These are phyloP conservation scores for Zygotorulaspora danielsina DNA, from an alignment of 805 yeast species.

Conservation along the genomic window DNA sequence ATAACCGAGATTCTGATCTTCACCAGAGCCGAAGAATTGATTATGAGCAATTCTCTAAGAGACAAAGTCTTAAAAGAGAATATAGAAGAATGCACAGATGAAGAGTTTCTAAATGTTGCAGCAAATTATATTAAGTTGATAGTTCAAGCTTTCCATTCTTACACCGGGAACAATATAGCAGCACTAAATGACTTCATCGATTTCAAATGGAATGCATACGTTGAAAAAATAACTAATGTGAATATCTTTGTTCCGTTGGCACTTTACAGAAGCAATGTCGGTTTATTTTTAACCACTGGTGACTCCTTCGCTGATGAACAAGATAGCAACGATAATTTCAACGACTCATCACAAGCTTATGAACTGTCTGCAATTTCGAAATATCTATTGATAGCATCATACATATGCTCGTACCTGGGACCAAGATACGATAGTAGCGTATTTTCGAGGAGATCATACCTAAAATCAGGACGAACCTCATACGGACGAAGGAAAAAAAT, in stretches of 20 bases:
- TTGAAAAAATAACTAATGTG: conserved; percentile 16
- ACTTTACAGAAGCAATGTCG: conserved; percentile 32
- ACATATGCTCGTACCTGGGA: conserved; percentile 73
- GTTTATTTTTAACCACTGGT: conserved; percentile 33
- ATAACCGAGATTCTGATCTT: conserved; percentile 21
- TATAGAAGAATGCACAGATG: conserved; percentile 16
- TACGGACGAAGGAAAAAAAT: conserved; percentile 42
- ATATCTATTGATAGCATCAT: conserved; percentile 74
- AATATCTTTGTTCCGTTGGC: conserved; percentile 26
- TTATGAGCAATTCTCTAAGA: conserved; percentile 12
- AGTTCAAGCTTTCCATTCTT: conserved; percentile 31
- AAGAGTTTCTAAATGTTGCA: conserved; percentile 16
- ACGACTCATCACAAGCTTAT: conserved; percentile 22
- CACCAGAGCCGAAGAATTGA: conserved; percentile 18
- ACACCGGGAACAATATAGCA: conserved; percentile 32
- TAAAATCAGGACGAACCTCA: conserved; percentile 44
- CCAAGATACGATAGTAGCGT: conserved; percentile 62
- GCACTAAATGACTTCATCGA: conserved; percentile 30
- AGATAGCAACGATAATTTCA: conserved; percentile 11
- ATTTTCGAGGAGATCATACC: conserved; percentile 51
- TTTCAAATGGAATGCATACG: conserved; percentile 31
- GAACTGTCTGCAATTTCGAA: conserved; percentile 61
- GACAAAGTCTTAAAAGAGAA: conserved; percentile 12
- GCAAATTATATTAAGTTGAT: conserved; percentile 29
- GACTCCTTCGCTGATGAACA: conserved; percentile 28